phyloP scores from a whole-genome alignment of 1,284 basidiomycete genomes.

The Pseudozyma hubeiensis region DNA sequence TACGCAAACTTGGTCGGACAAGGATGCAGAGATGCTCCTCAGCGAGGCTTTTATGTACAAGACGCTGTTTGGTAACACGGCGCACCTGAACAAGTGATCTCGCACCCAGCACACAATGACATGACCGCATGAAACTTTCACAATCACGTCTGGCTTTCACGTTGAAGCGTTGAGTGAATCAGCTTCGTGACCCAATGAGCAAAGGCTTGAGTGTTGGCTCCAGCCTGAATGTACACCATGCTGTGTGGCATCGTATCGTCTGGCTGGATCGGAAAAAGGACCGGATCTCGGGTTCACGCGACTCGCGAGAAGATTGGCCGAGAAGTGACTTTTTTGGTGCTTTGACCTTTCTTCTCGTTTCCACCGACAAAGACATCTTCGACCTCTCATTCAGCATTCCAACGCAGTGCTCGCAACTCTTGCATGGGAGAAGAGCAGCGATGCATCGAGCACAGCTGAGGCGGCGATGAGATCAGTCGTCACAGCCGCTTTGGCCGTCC shows the following conservation, averaged over 20 bases:
- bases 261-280: not conserved
- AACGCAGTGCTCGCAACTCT: no score
- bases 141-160: not conserved
- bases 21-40: constrained; percentile 92
- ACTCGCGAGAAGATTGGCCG: not conserved
- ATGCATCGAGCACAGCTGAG: not conserved
- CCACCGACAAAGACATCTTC: constrained; percentile 1
- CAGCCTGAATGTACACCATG: no score
- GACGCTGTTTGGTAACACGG: constrained; percentile 65
- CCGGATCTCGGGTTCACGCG: not conserved
- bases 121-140: not conserved
- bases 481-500: not conserved
- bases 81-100: constrained; percentile 58
- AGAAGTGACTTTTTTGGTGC: not conserved
- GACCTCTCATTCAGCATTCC: not conserved
- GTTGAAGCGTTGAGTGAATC: no score
- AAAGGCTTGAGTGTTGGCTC: no score
- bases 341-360: not conserved
- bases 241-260: no score
- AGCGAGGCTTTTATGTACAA: constrained; percentile 88
- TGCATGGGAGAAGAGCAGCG: no score
- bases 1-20: constrained; percentile 93
- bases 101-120: not conserved
- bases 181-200: no score
- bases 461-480: constrained; percentile 1